Conservation (phyloP, 176 grass and related monocot genomes). For the Oryza longistaminata region DNA sequence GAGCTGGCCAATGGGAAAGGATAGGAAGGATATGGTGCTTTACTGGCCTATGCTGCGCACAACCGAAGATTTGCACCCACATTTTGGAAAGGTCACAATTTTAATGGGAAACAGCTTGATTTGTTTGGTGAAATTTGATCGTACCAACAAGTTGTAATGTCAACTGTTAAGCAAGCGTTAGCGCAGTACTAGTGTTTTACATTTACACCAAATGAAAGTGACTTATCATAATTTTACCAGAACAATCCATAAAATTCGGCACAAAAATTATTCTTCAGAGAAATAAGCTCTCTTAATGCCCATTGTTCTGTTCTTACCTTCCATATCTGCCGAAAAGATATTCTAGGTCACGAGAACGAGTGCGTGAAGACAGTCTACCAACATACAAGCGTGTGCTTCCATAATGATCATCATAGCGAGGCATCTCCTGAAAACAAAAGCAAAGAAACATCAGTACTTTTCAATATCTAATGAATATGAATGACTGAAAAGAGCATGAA, state of each 20-base stretch:
- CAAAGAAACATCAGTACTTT: not conserved
- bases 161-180: not conserved
- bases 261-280: not conserved
- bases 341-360: slow-evolving; percentile 83
- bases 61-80: not conserved
- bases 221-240: not conserved
- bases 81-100: not conserved
- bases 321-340: slow-evolving; percentile 92
- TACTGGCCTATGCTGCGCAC: not conserved
- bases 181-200: not conserved
- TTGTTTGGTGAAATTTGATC: not conserved
- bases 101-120: not conserved
- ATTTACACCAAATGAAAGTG: not conserved
- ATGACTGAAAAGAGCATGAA: not conserved
- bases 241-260: not conserved
- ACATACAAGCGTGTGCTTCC: slow-evolving; percentile 81
- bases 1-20: not conserved
- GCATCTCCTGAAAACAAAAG: slow-evolving; percentile 76
- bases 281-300: not conserved
- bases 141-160: not conserved
- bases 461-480: not conserved
- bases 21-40: not conserved
- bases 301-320: slow-evolving; percentile 55
- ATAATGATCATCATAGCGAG: slow-evolving; percentile 82
- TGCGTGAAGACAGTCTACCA: slow-evolving; percentile 70